Evolutionary conservation across 345 rosid species (phyloP).

Genomic region (Camelina hispida): DNA sequence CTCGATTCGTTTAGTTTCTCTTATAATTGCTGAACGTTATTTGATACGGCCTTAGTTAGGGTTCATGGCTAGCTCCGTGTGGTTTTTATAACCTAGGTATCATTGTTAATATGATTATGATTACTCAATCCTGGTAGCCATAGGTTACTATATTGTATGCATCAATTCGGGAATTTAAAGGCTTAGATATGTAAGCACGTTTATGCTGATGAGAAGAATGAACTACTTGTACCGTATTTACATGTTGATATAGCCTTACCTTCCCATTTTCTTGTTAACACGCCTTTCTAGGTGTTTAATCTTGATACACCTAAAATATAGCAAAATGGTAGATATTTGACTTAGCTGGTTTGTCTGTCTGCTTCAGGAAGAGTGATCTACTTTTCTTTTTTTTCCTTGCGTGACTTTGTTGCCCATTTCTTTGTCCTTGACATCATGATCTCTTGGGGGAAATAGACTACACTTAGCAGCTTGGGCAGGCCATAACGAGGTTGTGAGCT

Average conservation of each 20-base stretch:
- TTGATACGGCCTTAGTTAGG: conserved; percentile 7
- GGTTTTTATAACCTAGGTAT: neutral
- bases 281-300: neutral
- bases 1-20: neutral
- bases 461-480: conserved; percentile 99
- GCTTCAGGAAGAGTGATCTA: neutral
- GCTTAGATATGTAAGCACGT: neutral
- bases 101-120: no score
- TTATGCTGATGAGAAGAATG: neutral
- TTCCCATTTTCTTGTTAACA: neutral
- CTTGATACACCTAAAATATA: no score
- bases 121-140: no score
- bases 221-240: neutral
- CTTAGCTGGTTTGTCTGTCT: no score
- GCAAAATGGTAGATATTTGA: neutral
- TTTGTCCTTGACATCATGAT: conserved; percentile 54
- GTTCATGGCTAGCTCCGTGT: neutral
- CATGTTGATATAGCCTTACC: neutral
- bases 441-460: conserved; percentile 53
- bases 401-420: neutral
- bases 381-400: neutral
- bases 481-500: conserved; percentile 68
- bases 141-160: neutral
- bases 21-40: neutral
- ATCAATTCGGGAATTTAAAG: neutral